Base-by-base conservation (phyloP, 352 stramenopile species). In the Lagenidium sp. region DNA sequence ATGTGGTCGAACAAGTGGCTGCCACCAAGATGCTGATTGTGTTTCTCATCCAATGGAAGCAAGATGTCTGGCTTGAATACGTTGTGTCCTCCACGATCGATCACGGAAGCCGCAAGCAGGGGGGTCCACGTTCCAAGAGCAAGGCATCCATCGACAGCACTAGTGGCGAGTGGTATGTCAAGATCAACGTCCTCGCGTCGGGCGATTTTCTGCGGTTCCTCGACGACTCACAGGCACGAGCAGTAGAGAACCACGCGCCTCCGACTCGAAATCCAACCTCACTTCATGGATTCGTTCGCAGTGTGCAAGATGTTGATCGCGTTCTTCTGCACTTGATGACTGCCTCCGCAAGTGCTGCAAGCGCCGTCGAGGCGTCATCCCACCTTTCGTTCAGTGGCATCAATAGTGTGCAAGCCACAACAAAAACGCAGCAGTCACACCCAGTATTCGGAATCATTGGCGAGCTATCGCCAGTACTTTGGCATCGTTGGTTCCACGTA, bases 371-470 rank as follows among this genome's bases (percentile, higher is more conserved):
- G 5, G 44, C 58, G 13, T 46, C 51, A 7, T 75, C 70, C 5
- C 77, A 87, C 31, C 86, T 85, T 39, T 89, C 74, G 3, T 89
- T 92, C 22, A 71, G 69, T 6, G 82, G 53, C 22, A 68, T 50
- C n/a, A 78, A 61, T 24, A 63, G 36, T 8, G 53, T 57, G 4
- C 38, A 47, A 16, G 18, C 47, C 19, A 75, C 68, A 13, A 68
- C 51, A 21, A 81, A 65, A 23, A 62, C 44, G n/a, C 64, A 75
- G 38, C 48, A 41, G 7, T 82, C 77, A 3, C 80, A 92, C 24
- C 82, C 82, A 0, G 82, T 94, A n/a, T 94, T 94, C 50, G 85
- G 82, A 43, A 91, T 94, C 53, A 87, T 95, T 41, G 82, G 82
- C 11, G 74, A 93, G 16, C 55, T 95, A 4, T 86, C 82, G 12